Base-by-base conservation (phyloP, 2,329 filamentous ascomycete genomes). In the Sarocladiaceae sp. region DNA sequence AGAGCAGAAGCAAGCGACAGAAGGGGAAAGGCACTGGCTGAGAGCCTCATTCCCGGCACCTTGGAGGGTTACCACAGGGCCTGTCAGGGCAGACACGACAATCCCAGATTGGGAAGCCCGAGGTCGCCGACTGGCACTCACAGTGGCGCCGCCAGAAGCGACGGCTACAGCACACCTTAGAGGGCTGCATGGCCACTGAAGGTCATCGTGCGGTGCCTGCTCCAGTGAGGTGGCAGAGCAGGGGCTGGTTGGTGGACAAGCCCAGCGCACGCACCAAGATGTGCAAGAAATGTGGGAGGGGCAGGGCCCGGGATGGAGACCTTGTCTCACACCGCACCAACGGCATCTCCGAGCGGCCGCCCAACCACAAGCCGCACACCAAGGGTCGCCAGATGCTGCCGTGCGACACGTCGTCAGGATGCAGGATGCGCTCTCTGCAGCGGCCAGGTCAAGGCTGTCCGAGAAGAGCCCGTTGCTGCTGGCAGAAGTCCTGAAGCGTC, bases 1-100 rank as follows among this genome's bases (percentile, higher is more conserved):
- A 71, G 70, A 72, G 71, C 78, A 78, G 65, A 76, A 77, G 72
- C 68, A 66, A 69, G 72, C 68, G 36, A 65, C 44, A 48, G 26
- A 33, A 33, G 28, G 12, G 44, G 44, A 28, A 48, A 48, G 11
- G 40, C 22, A 15, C 13, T 22, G 40, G 17, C 20, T 7, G 40
- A 23, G 40, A 44, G 23, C 40, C 40, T 44, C 40, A 44, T 26
- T 44, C 40, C 22, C 40, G 28, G 40, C n/a, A n/a, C 40, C 22
- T 23, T 5, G 44, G 28, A 48, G 20, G 26, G 25, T 4, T n/a
- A 48, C 44, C 25, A 4, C 23, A 33, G n/a, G 40, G n/a, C 40
- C 44, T 11, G 17, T 31, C 25, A 26, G 12, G 44, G 26, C 11
- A n/a, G 44, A 48, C 28, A 48, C 44, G 26, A 29, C 4, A 22